Evolutionary conservation across 257 asterid species (phyloP).

Genomic region (Petrea volubilis): DNA sequence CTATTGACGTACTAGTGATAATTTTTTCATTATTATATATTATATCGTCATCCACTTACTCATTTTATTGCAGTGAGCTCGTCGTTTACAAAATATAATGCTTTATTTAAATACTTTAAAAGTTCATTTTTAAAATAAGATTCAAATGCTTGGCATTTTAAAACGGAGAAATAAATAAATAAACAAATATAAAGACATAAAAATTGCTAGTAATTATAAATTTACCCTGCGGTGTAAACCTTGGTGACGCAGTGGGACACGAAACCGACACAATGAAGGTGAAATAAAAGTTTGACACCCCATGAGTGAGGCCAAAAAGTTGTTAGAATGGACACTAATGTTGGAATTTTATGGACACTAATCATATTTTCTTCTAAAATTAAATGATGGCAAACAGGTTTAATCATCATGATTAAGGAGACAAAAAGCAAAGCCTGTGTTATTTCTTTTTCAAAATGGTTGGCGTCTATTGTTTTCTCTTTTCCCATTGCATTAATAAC

Average conservation of each 20-base stretch:
- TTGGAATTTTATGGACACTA: conserved; percentile 28
- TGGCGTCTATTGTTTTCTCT: not conserved
- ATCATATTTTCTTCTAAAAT: conserved; percentile 7
- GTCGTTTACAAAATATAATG: too few species aligned
- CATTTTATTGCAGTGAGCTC: too few species aligned
- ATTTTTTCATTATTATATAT: too few species aligned
- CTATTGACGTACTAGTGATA: too few species aligned
- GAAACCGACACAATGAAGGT: conserved; percentile 25
- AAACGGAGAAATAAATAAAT: too few species aligned
- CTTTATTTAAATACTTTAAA: too few species aligned
- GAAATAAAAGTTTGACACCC: conserved; percentile 27
- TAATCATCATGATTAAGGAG: conserved; percentile 31
- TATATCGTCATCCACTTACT: too few species aligned
- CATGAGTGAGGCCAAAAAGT: conserved; percentile 36
- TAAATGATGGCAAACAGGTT: conserved; percentile 19
- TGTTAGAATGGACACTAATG: conserved; percentile 36
- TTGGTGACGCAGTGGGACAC: not conserved
- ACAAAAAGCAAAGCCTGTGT: not conserved
- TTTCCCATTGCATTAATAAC: conserved; percentile 6
- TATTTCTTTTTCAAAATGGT: conserved; percentile 12
- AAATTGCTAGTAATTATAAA: too few species aligned
- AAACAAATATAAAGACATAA: too few species aligned
- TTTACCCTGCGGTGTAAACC: too few species aligned
- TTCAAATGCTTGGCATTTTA: too few species aligned
- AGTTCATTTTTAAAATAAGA: too few species aligned